Conservation (phyloP, 495 filamentous ascomycete species). For the Aspergillus saccharolyticus region DNA sequence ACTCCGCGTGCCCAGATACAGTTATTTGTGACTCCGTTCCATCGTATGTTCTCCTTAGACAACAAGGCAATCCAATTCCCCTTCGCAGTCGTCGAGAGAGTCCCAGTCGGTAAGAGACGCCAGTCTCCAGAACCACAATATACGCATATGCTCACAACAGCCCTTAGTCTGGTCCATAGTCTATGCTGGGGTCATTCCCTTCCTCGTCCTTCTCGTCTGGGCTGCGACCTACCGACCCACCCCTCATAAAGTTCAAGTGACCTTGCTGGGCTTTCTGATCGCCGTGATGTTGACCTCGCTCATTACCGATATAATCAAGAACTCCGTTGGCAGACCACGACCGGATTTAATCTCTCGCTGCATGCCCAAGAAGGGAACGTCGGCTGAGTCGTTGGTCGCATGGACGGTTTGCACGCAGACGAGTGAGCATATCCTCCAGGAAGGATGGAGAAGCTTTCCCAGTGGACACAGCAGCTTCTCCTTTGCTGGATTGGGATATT, state of each 20-base stretch:
- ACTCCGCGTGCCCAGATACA: constrained; percentile 46
- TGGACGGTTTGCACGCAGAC: constrained; percentile 78
- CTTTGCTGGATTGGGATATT: constrained; percentile 79
- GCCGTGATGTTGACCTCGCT: constrained; percentile 72
- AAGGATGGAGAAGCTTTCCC: constrained; percentile 91
- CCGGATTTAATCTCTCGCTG: constrained; percentile 90
- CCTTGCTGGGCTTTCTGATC: constrained; percentile 72
- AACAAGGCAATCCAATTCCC: constrained; percentile 82
- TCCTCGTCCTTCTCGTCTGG: constrained; percentile 60
- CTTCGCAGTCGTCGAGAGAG: constrained; percentile 77
- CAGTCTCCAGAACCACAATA: neutral
- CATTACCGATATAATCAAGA: constrained; percentile 89
- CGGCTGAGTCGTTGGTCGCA: constrained; percentile 60
- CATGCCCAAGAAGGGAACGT: constrained; percentile 61
- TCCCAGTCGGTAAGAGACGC: constrained; percentile 59
- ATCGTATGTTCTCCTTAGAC: constrained; percentile 69
- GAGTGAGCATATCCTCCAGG: constrained; percentile 71
- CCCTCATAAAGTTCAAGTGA: constrained; percentile 79
- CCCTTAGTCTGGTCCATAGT: constrained; percentile 62
- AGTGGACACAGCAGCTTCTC: constrained; percentile 84
- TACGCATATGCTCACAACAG: constrained; percentile 6
- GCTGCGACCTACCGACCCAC: constrained; percentile 54
- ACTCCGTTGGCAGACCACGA: constrained; percentile 81
- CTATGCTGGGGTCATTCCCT: constrained; percentile 68
- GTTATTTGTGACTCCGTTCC: constrained; percentile 76